Evolutionary conservation across 352 stramenopile species (phyloP).

Genomic region (Phytopythium vexans): DNA sequence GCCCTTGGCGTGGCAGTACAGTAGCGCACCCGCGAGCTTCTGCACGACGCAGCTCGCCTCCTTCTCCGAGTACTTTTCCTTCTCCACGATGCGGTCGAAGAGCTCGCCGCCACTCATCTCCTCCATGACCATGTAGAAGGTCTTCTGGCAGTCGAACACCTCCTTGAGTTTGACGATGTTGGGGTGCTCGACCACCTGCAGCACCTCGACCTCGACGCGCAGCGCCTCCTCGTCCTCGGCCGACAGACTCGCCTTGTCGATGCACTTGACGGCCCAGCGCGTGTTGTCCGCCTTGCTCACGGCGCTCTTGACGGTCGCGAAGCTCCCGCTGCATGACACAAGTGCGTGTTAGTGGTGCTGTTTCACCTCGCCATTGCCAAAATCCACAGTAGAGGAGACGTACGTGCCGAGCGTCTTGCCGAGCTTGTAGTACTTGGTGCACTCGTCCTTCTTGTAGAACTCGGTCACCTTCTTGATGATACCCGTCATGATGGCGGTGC

Average conservation of each 20-base stretch:
- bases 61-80: slow-evolving; percentile 90
- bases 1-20: slow-evolving; percentile 86
- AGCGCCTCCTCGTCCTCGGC: slow-evolving; percentile 81
- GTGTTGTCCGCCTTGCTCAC: slow-evolving; percentile 75
- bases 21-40: slow-evolving; percentile 77
- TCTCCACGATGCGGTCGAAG: slow-evolving; percentile 91
- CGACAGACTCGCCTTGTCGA: slow-evolving; percentile 77
- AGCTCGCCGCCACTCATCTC: slow-evolving; percentile 90
- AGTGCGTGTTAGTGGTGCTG: background rate
- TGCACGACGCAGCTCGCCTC: slow-evolving; percentile 84
- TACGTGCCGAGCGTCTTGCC: slow-evolving; percentile 88
- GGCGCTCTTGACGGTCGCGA: slow-evolving; percentile 83
- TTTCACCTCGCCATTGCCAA: background rate
- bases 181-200: slow-evolving; percentile 76
- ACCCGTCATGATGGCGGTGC: slow-evolving; percentile 39
- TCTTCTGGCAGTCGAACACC: slow-evolving; percentile 87
- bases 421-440: slow-evolving; percentile 89
- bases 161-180: slow-evolving; percentile 90
- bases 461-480: slow-evolving; percentile 87
- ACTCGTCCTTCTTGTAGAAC: slow-evolving; percentile 88
- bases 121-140: slow-evolving; percentile 93
- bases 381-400: slow-evolving; percentile 10
- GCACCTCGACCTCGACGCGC: slow-evolving; percentile 78
- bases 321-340: slow-evolving; percentile 54
- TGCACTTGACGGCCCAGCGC: slow-evolving; percentile 83